Conservation (phyloP, 2,329 filamentous ascomycete genomes). For the Davidsoniella neocaledoniae region DNA sequence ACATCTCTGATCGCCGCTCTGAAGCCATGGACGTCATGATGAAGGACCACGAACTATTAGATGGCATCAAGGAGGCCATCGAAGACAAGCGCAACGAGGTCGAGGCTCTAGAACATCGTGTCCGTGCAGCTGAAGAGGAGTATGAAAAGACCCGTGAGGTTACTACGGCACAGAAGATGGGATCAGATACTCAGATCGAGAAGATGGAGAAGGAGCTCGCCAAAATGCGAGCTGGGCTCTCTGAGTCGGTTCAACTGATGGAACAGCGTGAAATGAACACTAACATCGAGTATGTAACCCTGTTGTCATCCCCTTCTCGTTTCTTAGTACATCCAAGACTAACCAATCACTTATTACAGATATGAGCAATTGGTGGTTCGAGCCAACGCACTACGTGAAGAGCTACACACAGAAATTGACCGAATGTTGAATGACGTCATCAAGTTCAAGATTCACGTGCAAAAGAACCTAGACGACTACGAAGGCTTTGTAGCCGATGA, state of each 20-base stretch:
- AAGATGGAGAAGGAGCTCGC: slow-evolving; percentile 98
- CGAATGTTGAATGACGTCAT: slow-evolving; percentile 93
- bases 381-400: slow-evolving; percentile 73
- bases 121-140: slow-evolving; percentile 77
- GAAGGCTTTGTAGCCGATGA: slow-evolving; percentile 88
- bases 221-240: slow-evolving; percentile 70
- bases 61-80: slow-evolving; percentile 90
- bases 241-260: slow-evolving; percentile 77
- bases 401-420: slow-evolving; percentile 94
- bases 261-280: slow-evolving; percentile 94
- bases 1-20: slow-evolving; percentile 78
- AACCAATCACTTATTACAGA: slow-evolving; percentile 25
- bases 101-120: slow-evolving; percentile 75
- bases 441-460: slow-evolving; percentile 95
- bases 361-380: slow-evolving; percentile 84
- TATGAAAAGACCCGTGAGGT: slow-evolving; percentile 85
- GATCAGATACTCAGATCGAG: slow-evolving; percentile 85
- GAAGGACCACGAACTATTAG: slow-evolving; percentile 83
- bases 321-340: no score
- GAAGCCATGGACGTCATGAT: slow-evolving; percentile 76
- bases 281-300: slow-evolving; percentile 63
- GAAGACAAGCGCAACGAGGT: slow-evolving; percentile 90
- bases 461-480: slow-evolving; percentile 83
- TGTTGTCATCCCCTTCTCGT: neutral
- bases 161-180: slow-evolving; percentile 72